Evolutionary conservation across 2,329 filamentous ascomycete species (phyloP), one percentile per base, ranked within the genome.

Genomic region (Trichoderma citrinoviride): DNA sequence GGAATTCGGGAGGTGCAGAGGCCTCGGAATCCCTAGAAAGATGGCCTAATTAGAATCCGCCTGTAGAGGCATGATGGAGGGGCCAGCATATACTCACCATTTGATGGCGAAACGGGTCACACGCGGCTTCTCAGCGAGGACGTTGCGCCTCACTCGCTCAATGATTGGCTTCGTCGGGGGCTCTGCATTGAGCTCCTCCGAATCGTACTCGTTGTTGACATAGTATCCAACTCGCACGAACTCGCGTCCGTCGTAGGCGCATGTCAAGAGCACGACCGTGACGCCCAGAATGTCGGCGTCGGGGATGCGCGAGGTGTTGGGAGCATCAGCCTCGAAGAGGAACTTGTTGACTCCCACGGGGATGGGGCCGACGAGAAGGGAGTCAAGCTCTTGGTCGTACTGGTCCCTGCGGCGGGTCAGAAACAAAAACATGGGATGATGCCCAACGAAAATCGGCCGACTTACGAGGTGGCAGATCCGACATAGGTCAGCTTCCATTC

Each of bases 401-500:
- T 98, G 93, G 76, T 95, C 93, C 68, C 92, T 96, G 23, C 54
- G 21, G 40, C 50, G 40, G 52, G 64, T 67, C 64, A 68, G 65
- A 43, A 54, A 70, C 43, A 23, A 43, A 49, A 66, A 29, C 68
- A 67, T 67, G 62, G 66, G 68, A 69, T 65, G 61, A 50, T 64
- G 37, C 21, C 41, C 43, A 40, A 61, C 55, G 61, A 52, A 52
- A 53, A 65, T 61, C 52, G 64, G 62, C 61, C 17, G 70, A 84
- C 90, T 82, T 84, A 96, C 91, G 92, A 97, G 65, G 94, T 98
- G 69, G 96, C 95, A 71, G 95, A 99, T 74, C 95, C 96, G 75
- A 99, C 95, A 73, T 99, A 99, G 77, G 93, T 99, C 73, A 99
- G 84, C 81, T 99, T 99, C 95, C 95, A 99, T 81, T 99, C 95